Conservation (phyloP, 768 basidiomycete genomes). For the Russula vinacea region DNA sequence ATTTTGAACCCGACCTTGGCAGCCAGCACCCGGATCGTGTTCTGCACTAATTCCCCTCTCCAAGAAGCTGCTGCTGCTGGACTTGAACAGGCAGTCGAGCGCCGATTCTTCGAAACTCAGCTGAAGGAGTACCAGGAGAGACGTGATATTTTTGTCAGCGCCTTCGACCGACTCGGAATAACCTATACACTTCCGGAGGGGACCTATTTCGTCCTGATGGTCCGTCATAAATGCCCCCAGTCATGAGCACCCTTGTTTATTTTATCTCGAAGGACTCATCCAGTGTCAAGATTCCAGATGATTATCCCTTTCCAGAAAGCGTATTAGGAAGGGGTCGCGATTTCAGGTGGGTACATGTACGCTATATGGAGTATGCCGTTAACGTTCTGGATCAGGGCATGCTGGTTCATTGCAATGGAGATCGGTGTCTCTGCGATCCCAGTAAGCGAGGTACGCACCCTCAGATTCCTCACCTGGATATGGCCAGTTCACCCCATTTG, state of each 20-base stretch:
- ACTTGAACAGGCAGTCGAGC: constrained; percentile 71
- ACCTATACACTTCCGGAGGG: constrained; percentile 88
- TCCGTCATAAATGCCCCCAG: constrained; percentile 37
- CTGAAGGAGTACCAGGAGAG: constrained; percentile 75
- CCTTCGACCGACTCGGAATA: constrained; percentile 81
- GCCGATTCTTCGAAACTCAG: constrained; percentile 76
- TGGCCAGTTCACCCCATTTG: neutral
- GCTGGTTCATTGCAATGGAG: constrained; percentile 92
- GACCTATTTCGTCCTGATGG: constrained; percentile 85
- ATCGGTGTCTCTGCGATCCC: constrained; percentile 91
- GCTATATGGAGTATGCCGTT: constrained; percentile 26
- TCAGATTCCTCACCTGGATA: constrained; percentile 29
- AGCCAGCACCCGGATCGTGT: constrained; percentile 90
- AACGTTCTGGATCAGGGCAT: constrained; percentile 52
- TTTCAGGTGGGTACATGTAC: constrained; percentile 57
- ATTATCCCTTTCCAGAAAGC: constrained; percentile 76
- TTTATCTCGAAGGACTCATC: constrained; percentile 63
- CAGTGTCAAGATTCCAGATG: constrained; percentile 70
- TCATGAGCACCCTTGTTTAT: constrained; percentile 15
- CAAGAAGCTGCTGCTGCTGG: constrained; percentile 94
- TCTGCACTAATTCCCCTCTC: constrained; percentile 90
- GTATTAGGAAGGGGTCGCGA: constrained; percentile 80
- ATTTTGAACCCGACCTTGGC: constrained; percentile 86
- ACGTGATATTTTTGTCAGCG: constrained; percentile 64
- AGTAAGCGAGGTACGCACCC: constrained; percentile 74